phyloP scores from a whole-genome alignment of 495 filamentous ascomycete species.

The Hyaloscypha variabilis region DNA sequence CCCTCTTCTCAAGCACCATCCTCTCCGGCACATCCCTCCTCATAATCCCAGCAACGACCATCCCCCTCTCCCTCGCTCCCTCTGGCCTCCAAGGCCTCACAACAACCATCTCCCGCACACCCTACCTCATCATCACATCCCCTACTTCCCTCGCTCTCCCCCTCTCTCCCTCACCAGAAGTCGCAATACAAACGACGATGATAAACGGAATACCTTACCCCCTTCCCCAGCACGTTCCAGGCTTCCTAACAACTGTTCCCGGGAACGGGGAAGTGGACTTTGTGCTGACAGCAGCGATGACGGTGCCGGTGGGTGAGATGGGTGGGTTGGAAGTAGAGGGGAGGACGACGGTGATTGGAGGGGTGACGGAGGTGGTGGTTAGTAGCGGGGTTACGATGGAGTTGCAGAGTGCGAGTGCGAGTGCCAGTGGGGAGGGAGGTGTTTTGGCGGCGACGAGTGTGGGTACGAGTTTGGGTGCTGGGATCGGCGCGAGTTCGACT shows the following conservation, averaged over 20 bases:
- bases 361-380: constrained; percentile 26
- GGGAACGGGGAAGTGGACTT: too few relatives aligned
- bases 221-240: too few relatives aligned
- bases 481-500: too few relatives aligned
- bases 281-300: too few relatives aligned
- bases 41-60: constrained; percentile 18
- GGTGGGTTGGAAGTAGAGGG: constrained; percentile 16
- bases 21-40: constrained; percentile 19
- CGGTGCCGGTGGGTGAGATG: constrained; percentile 15
- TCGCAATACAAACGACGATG: constrained; percentile 16
- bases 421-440: too few relatives aligned
- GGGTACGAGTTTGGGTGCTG: neutral
- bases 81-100: constrained; percentile 15
- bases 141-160: constrained; percentile 11
- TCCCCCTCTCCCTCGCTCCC: constrained; percentile 22
- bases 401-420: too few relatives aligned
- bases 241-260: too few relatives aligned
- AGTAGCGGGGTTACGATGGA: constrained; percentile 12
- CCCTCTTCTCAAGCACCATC: neutral
- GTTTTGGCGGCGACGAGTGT: neutral
- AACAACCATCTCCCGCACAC: constrained; percentile 19
- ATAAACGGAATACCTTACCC: constrained; percentile 21
- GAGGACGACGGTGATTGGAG: constrained; percentile 26
- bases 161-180: neutral
- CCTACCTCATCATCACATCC: constrained; percentile 18